Evolutionary conservation across 352 stramenopile species (phyloP).

Genomic region (Phytophthora tentaculata): DNA sequence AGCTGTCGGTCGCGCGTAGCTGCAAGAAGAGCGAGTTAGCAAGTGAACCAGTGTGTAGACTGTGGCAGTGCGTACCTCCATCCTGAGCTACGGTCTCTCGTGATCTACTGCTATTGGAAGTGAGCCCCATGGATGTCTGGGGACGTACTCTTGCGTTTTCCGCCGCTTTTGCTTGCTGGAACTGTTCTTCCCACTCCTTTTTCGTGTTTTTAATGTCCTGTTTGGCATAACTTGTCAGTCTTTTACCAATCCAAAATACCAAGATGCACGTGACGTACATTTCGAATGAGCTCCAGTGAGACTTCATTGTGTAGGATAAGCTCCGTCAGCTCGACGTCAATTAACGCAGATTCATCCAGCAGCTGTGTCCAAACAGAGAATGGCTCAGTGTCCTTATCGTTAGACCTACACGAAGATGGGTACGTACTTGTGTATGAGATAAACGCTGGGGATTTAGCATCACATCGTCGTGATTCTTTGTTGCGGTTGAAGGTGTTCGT

Average conservation of each 20-base stretch:
- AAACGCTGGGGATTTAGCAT: constrained; percentile 20
- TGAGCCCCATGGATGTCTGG: constrained; percentile 58
- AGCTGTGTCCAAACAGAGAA: constrained; percentile 37
- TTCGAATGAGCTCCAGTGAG: constrained; percentile 81
- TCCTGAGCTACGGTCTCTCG: constrained; percentile 7
- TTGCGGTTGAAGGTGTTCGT: constrained; percentile 7
- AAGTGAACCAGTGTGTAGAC: not conserved
- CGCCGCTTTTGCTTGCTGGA: constrained; percentile 55
- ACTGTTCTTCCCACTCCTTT: constrained; percentile 74
- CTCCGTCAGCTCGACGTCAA: constrained; percentile 84
- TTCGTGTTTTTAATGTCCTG: constrained; percentile 84
- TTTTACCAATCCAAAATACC: too few species aligned
- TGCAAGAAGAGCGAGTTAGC: constrained; percentile 8
- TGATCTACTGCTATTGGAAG: constrained; percentile 15
- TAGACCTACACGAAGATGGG: too few species aligned
- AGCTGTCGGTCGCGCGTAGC: constrained; percentile 38
- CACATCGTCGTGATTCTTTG: constrained; percentile 1
- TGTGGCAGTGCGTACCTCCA: constrained; percentile 20
- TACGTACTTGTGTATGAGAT: constrained; percentile 36
- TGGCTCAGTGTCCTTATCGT: not conserved
- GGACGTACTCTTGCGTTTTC: constrained; percentile 49
- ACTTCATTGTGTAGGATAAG: constrained; percentile 89
- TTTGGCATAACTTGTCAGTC: not conserved
- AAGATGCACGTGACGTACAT: constrained; percentile 56
- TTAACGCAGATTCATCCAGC: constrained; percentile 72